phyloP scores from a whole-genome alignment of 73 alveolate genomes.

The Blepharisma japonicum region DNA sequence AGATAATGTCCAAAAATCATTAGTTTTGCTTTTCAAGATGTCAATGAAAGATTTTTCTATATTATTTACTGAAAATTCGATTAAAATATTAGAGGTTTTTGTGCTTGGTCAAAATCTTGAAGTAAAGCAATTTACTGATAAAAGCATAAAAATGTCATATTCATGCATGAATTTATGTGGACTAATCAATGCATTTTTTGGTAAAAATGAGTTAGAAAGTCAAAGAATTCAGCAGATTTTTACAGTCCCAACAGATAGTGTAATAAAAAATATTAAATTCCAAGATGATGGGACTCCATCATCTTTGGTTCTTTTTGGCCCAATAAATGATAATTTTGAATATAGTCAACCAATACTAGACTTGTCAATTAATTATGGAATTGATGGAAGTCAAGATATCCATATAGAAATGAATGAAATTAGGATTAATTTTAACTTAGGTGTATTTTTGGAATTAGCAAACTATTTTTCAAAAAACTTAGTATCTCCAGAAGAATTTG shows the following conservation, averaged over 20 bases:
- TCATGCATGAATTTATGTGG: not conserved
- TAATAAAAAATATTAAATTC: not conserved
- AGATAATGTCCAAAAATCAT: not conserved
- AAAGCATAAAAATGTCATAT: not conserved
- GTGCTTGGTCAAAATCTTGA: not conserved
- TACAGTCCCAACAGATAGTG: not conserved
- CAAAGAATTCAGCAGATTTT: not conserved
- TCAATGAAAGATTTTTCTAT: not conserved
- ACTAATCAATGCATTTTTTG: not conserved
- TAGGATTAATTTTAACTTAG: not conserved
- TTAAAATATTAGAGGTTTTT: not conserved
- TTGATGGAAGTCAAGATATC: constrained; percentile 5
- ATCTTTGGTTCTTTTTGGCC: constrained; percentile 13
- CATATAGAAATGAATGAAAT: not conserved
- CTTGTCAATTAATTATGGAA: not conserved
- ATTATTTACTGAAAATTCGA: not conserved
- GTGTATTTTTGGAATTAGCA: not conserved
- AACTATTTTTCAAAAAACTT: not conserved
- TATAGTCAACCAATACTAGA: not conserved
- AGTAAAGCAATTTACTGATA: constrained; percentile 22
- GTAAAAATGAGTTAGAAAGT: not conserved
- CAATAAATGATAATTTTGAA: not conserved
- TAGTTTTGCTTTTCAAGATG: constrained; percentile 1
- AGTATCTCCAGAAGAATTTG: too few species aligned
- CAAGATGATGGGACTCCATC: not conserved